Evolutionary conservation across 164 flowering plant genomes (phyloP).

Genomic region (Magnolia sinica): DNA sequence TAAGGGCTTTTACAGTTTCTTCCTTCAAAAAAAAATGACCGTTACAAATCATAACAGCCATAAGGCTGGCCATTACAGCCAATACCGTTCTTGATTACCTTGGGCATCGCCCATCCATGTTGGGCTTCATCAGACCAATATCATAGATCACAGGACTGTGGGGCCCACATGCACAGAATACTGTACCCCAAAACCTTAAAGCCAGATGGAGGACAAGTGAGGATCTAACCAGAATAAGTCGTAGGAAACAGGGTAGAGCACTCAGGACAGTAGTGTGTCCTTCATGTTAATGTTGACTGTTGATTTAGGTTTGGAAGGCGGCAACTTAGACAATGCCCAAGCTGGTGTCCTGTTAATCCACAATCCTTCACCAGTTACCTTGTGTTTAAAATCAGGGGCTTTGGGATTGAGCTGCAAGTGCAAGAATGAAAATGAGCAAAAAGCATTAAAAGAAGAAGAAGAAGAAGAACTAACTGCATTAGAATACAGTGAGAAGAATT

Average conservation of each 20-base stretch:
- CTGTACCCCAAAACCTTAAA: not conserved
- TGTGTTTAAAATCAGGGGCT: slow-evolving; percentile 64
- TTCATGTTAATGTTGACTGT: not conserved
- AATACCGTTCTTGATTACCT: slow-evolving; percentile 16
- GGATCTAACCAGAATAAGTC: not conserved
- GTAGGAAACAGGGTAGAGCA: not conserved
- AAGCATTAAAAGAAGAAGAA: not conserved
- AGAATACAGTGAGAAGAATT: not conserved
- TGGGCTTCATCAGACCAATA: too few species aligned
- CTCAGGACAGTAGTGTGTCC: not conserved
- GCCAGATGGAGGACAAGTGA: not conserved
- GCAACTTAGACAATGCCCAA: slow-evolving; percentile 52
- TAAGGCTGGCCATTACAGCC: too few species aligned
- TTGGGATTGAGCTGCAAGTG: slow-evolving; percentile 21
- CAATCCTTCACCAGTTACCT: slow-evolving; percentile 47
- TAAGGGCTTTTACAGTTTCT: not conserved
- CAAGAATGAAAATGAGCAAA: not conserved
- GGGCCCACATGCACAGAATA: too few species aligned
- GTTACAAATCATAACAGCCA: not conserved
- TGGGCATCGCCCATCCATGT: too few species aligned
- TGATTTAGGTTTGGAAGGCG: slow-evolving; percentile 24
- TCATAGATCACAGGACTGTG: too few species aligned
- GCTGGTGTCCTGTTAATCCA: slow-evolving; percentile 44
- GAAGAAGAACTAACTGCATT: not conserved
- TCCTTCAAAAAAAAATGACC: slow-evolving; percentile 21